Percentiles rank a stretch among this genome's conserved stretches.
Conservation (phyloP, 495 filamentous ascomycete genomes). For the Endocarpon pusillum region DNA sequence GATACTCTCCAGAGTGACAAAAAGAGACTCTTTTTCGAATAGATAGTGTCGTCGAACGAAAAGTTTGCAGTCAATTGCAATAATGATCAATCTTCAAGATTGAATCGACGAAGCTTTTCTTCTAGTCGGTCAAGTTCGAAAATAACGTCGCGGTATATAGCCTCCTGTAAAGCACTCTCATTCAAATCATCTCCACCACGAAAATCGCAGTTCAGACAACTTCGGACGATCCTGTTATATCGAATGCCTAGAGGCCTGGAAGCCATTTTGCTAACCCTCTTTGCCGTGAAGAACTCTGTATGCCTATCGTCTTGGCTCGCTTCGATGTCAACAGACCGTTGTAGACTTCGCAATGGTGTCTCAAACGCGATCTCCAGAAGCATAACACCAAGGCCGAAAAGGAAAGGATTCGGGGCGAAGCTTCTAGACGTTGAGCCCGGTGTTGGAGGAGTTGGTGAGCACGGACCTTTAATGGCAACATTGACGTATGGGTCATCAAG, state of each 20-base stretch:
- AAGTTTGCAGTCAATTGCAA: neutral
- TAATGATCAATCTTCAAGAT: neutral
- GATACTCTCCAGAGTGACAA: too few species aligned
- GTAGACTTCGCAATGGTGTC: slow-evolving; percentile 8
- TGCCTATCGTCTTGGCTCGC: slow-evolving; percentile 5
- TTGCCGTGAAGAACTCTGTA: slow-evolving; percentile 16
- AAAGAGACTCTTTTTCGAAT: too few species aligned
- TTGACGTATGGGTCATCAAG: slow-evolving; percentile 12
- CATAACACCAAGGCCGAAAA: slow-evolving; percentile 16
- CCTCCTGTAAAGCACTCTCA: slow-evolving; percentile 13
- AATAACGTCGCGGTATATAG: slow-evolving; percentile 19
- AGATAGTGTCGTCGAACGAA: too few species aligned
- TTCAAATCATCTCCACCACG: slow-evolving; percentile 15
- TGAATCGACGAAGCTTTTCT: neutral
- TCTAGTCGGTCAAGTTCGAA: slow-evolving; percentile 14
- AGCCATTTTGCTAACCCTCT: slow-evolving; percentile 8
- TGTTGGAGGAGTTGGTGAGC: neutral
- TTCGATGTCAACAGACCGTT: slow-evolving; percentile 5
- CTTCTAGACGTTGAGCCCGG: neutral
- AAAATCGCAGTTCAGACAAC: slow-evolving; percentile 23
- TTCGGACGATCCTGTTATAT: slow-evolving; percentile 14
- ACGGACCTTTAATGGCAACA: slow-evolving; percentile 7
- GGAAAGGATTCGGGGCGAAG: slow-evolving; percentile 9
- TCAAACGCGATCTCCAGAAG: slow-evolving; percentile 16
- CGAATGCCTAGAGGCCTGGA: slow-evolving; percentile 4